Evolutionary conservation across 129 eudicot species (phyloP).

Genomic region (Ambrosia trifida): DNA sequence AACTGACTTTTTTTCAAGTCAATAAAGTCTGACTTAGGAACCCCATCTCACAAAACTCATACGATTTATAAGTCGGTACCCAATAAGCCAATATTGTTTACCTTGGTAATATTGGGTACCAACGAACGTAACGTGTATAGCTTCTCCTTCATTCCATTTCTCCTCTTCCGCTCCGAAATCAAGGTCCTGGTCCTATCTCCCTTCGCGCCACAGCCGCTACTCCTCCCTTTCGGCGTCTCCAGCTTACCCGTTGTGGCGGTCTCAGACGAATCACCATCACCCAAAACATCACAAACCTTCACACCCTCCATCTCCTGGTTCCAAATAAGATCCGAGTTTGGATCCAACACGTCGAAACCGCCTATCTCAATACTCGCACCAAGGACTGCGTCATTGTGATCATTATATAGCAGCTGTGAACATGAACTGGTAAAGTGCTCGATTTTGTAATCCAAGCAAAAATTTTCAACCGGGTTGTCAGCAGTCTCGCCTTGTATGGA

Average conservation of each 20-base stretch:
- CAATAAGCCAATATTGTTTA: conserved; percentile 26
- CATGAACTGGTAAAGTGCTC: conserved; percentile 37
- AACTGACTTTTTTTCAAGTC: no score
- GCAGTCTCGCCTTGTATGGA: conserved; percentile 41
- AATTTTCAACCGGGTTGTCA: conserved; percentile 26
- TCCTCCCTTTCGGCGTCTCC: conserved; percentile 28
- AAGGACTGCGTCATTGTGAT: not conserved
- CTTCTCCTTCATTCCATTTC: conserved; percentile 90
- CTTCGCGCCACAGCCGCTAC: conserved; percentile 30
- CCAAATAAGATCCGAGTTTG: conserved; percentile 8
- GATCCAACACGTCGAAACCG: conserved; percentile 22
- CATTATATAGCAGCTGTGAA: conserved; percentile 30
- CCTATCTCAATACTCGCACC: not conserved
- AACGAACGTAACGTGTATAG: conserved; percentile 71
- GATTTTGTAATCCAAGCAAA: conserved; percentile 32
- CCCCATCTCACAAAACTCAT: no score
- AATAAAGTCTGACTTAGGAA: no score
- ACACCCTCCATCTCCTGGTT: conserved; percentile 18
- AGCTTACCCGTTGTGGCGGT: conserved; percentile 30
- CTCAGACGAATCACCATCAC: conserved; percentile 44
- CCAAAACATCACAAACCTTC: conserved; percentile 32
- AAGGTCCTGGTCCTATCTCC: conserved; percentile 68
- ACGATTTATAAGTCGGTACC: not conserved
- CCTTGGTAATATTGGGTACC: conserved; percentile 92
- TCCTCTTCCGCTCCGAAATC: conserved; percentile 68